A percentile compares a stretch with the other conserved stretches of the same genome.
phyloP scores from a whole-genome alignment of 1,284 basidiomycete species.

The Cerrena zonata region DNA sequence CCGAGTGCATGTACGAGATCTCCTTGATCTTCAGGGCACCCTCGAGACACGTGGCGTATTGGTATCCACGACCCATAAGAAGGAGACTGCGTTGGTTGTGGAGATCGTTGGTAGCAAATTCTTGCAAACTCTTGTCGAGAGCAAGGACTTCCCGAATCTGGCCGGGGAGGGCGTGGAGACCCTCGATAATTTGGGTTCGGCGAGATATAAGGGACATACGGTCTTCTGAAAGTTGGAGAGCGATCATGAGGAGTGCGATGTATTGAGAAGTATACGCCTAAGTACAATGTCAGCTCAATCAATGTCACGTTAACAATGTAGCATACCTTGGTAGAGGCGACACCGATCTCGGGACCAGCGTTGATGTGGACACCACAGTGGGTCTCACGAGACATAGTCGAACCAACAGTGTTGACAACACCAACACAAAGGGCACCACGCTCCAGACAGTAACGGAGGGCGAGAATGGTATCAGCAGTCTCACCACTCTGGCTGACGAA shows the following conservation, averaged over 20 bases:
- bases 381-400: slow-evolving; percentile 95
- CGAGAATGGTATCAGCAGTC: slow-evolving; percentile 96
- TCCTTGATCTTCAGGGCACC: slow-evolving; percentile 99
- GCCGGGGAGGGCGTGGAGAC: slow-evolving; percentile 81
- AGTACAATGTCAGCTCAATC: slow-evolving; percentile 12
- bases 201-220: slow-evolving; percentile 88
- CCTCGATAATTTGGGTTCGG: slow-evolving; percentile 90
- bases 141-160: slow-evolving; percentile 88
- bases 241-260: slow-evolving; percentile 97
- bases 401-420: slow-evolving; percentile 98
- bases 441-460: slow-evolving; percentile 93
- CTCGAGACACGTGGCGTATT: slow-evolving; percentile 96
- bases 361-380: slow-evolving; percentile 99
- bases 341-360: slow-evolving; percentile 98
- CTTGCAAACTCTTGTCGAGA: slow-evolving; percentile 75
- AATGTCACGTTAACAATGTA: background rate
- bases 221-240: slow-evolving; percentile 94
- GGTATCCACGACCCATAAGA: slow-evolving; percentile 97
- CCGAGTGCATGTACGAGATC: slow-evolving; percentile 89
- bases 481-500: slow-evolving; percentile 98
- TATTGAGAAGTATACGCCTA: slow-evolving; percentile 99
- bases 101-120: slow-evolving; percentile 75
- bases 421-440: slow-evolving; percentile 93
- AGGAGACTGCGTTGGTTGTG: slow-evolving; percentile 84
- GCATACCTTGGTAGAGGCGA: slow-evolving; percentile 94